phyloP scores from a whole-genome alignment of 2,329 filamentous ascomycete genomes.

The Fusarium sp. region DNA sequence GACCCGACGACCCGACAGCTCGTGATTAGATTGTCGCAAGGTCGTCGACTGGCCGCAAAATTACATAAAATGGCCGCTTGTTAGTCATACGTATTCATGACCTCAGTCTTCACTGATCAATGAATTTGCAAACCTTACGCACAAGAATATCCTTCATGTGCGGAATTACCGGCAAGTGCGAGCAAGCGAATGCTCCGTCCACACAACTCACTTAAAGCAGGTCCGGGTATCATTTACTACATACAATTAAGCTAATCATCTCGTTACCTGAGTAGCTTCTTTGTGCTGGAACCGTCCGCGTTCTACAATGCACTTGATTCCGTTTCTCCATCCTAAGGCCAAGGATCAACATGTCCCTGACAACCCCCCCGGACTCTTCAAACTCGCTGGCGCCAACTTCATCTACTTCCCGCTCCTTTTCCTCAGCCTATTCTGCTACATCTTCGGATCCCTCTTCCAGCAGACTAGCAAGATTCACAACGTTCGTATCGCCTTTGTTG shows the following conservation, averaged over 20 bases:
- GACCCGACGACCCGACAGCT: no score
- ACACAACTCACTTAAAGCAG: not conserved
- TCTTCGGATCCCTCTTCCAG: constrained; percentile 39
- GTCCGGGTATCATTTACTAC: not conserved
- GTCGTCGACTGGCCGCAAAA: no score
- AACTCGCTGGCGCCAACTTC: constrained; percentile 28
- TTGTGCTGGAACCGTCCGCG: no score
- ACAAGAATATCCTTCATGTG: no score
- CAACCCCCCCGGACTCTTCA: constrained; percentile 8
- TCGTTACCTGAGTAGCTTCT: not conserved
- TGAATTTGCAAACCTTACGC: no score
- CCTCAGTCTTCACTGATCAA: no score
- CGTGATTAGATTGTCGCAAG: no score
- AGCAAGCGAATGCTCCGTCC: not conserved
- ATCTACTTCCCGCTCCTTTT: constrained; percentile 57
- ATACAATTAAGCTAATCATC: not conserved
- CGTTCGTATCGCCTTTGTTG: constrained; percentile 37
- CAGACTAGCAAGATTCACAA: constrained; percentile 32
- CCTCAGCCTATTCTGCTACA: constrained; percentile 39
- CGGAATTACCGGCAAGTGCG: no score
- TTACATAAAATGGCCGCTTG: no score
- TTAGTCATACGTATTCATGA: no score
- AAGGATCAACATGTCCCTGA: not conserved
- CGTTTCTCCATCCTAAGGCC: not conserved
- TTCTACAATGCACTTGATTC: not conserved